Evolutionary conservation across 331 rosid species (phyloP), one percentile per base, ranked within the genome.

Genomic region (Prunus yedoensis): DNA sequence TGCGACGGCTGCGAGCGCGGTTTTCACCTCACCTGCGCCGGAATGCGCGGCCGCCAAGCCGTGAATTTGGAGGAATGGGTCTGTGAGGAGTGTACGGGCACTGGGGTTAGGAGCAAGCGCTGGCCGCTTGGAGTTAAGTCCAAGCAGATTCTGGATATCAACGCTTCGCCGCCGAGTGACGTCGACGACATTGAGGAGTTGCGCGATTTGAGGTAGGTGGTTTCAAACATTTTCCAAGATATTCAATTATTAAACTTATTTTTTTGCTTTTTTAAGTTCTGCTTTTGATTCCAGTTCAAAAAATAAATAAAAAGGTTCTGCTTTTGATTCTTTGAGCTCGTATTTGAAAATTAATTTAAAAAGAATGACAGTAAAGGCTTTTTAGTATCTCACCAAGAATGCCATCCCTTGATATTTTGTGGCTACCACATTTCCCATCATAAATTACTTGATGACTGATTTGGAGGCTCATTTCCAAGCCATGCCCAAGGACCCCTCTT

Each of bases 121-220:
- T 95, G 99, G 98, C 99, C 97, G 38, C 83, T 95, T 21, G 99
- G 99, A 2, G 91, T 88, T 8, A 90, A 91, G 93, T 89, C 96
- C 15, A 92, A 89, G 81, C 92, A 83, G 77, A 89, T 95, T 67
- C 84, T 95, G 47, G 99, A 95, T 57, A 95, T 95, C 47, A 95
- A 95, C 64, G 90, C 99, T 53, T 89, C 99, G 75, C 99, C 99
- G 10, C 99, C 99, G 5, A 95, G 98, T 47, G 89, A 84, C 57
- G 84, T 50, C 15, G 90, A 87, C 23, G 80, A 81, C 2, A n/a
- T 77, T 2, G 81, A 78, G 28, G 92, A 86, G 64, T 54, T 71
- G 75, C 90, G 77, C 58, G 97, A 83, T 51, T 49, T 46, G 80
- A 95, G 99, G 99, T 95, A 83, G 47, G 84, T 30, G 43, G 56